phyloP scores from a whole-genome alignment of 768 basidiomycete species.

The Xanthoconium stramineum region DNA sequence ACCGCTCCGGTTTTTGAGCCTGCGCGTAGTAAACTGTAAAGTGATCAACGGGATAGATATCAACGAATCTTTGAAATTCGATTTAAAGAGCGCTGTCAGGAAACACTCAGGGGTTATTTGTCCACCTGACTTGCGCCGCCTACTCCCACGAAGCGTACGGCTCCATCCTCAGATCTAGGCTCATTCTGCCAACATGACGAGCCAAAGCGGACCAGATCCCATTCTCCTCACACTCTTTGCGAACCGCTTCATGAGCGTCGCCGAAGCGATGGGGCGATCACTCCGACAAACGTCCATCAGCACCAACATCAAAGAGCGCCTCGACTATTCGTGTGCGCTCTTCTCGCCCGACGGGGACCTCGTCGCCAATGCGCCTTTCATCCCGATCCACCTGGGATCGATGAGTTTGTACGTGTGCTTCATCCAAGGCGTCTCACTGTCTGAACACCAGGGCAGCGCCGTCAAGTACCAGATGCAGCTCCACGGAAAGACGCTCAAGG shows the following conservation, averaged over 20 bases:
- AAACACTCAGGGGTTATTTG: neutral
- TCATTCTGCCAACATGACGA: conserved; percentile 14
- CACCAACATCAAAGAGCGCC: conserved; percentile 93
- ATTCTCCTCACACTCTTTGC: conserved; percentile 90
- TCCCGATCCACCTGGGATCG: conserved; percentile 81
- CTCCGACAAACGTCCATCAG: conserved; percentile 87
- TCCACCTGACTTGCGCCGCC: neutral
- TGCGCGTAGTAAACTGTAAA: neutral
- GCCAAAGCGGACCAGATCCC: conserved; percentile 60
- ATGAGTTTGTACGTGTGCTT: conserved; percentile 79
- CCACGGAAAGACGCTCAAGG: conserved; percentile 66
- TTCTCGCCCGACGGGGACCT: conserved; percentile 94
- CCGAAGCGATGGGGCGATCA: conserved; percentile 92
- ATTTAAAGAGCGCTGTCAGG: too few relatives aligned
- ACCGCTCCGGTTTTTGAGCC: conserved; percentile 1
- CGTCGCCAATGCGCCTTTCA: conserved; percentile 92
- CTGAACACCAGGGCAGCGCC: too few relatives aligned
- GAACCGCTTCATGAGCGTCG: conserved; percentile 96
- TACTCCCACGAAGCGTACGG: too few relatives aligned
- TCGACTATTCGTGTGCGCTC: conserved; percentile 93
- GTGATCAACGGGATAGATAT: too few relatives aligned
- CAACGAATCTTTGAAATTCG: too few relatives aligned
- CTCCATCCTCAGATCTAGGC: too few relatives aligned
- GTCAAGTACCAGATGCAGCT: conserved; percentile 88
- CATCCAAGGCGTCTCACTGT: neutral